phyloP scores from a whole-genome alignment of 352 stramenopile genomes.

The Pythium sp. region DNA sequence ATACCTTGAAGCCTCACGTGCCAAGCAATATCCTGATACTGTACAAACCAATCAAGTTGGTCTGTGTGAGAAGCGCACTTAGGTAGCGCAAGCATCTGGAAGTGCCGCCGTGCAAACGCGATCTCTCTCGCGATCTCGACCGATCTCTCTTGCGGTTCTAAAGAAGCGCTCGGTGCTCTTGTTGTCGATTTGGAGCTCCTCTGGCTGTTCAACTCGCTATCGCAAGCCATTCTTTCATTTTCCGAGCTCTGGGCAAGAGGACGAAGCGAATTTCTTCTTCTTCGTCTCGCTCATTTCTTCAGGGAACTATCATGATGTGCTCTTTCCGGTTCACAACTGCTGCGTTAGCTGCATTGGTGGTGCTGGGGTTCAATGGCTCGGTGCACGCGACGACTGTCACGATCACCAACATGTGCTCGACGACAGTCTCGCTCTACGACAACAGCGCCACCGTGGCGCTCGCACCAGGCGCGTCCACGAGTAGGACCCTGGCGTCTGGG shows the following conservation, averaged over 20 bases:
- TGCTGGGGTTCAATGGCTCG: neutral
- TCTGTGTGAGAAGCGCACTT: neutral
- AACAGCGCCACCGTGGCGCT: conserved; percentile 45
- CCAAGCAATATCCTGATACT: neutral
- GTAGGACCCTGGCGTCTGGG: conserved; percentile 33
- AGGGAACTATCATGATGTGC: neutral
- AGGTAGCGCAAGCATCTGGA: neutral
- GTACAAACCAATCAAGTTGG: neutral
- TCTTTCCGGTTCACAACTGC: neutral
- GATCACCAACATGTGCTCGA: conserved; percentile 44
- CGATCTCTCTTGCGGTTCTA: neutral
- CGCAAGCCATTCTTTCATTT: neutral
- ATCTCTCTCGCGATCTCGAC: neutral
- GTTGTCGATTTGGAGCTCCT: neutral
- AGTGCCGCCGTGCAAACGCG: neutral
- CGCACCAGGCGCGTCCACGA: conserved; percentile 33
- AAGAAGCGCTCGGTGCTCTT: neutral
- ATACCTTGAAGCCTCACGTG: neutral
- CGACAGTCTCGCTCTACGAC: conserved; percentile 53
- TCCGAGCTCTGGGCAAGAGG: neutral
- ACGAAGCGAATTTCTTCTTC: neutral
- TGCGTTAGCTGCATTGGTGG: neutral
- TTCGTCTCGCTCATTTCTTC: neutral
- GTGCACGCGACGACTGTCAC: conserved; percentile 30
- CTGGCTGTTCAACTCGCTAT: neutral